phyloP scores from a whole-genome alignment of 1,284 basidiomycete genomes.

The Microbotryum scabiosae region DNA sequence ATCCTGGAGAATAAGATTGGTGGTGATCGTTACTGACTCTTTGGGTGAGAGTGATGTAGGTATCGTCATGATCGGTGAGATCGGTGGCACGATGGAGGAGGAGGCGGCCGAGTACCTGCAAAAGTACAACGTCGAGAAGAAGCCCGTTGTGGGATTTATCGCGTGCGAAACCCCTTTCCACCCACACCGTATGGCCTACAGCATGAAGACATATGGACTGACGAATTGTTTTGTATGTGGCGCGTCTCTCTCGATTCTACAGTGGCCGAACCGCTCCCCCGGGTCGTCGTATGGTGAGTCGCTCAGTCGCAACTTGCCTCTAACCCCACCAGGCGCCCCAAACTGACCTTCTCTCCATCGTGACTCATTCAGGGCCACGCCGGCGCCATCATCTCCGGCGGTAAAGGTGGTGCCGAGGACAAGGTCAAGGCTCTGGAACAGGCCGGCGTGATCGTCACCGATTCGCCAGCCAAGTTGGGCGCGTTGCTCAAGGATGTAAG shows the following conservation, averaged over 20 bases:
- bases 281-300: constrained; percentile 73
- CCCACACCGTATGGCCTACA: no score
- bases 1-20: no score
- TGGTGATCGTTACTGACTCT: no score
- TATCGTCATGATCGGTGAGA: constrained; percentile 97
- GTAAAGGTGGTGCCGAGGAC: constrained; percentile 91
- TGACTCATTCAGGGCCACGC: constrained; percentile 61
- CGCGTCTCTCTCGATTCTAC: neutral
- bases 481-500: constrained; percentile 69
- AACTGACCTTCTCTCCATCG: neutral
- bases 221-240: neutral
- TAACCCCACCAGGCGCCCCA: no score
- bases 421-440: constrained; percentile 90
- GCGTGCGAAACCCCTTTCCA: constrained; percentile 57
- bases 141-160: constrained; percentile 97
- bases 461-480: constrained; percentile 94
- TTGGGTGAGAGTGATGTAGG: constrained; percentile 46
- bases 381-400: constrained; percentile 94
- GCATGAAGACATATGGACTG: neutral
- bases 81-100: constrained; percentile 98
- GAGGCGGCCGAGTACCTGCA: constrained; percentile 87
- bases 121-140: constrained; percentile 86
- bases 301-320: neutral
- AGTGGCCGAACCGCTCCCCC: constrained; percentile 72
- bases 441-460: constrained; percentile 88